A percentile compares a stretch with the other conserved stretches of the same genome.
These are phyloP conservation scores for Hanseniaspora meyeri DNA, from an alignment of 805 yeast species.

Conservation along the genomic window DNA sequence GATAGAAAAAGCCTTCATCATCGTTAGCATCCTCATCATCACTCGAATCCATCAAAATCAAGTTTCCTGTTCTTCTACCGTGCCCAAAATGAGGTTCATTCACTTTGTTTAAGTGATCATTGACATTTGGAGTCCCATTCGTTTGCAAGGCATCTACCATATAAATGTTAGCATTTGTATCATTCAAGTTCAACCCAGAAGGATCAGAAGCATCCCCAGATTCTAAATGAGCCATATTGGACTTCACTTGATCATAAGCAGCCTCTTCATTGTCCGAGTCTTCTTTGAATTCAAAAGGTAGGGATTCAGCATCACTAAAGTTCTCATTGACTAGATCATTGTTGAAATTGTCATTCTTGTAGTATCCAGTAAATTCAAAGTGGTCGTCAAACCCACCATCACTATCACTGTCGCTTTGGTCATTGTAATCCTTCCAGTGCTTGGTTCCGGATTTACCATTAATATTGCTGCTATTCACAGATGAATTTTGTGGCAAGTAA, in stretches of 20 bases:
- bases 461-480: slow-evolving; percentile 6
- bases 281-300: slow-evolving; percentile 26
- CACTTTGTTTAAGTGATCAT: slow-evolving; percentile 1
- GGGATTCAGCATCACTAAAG: slow-evolving; percentile 19
- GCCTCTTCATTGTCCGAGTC: slow-evolving; percentile 18
- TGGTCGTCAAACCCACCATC: background rate
- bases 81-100: background rate
- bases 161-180: background rate
- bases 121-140: background rate
- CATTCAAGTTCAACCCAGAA: background rate
- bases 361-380: background rate
- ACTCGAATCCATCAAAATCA: slow-evolving; percentile 5
- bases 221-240: background rate
- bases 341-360: background rate
- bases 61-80: background rate
- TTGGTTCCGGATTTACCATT: background rate
- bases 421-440: slow-evolving; percentile 5
- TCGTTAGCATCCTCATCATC: slow-evolving; percentile 3
- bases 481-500: slow-evolving; percentile 9
- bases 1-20: background rate
- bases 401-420: slow-evolving; percentile 2
- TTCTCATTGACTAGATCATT: background rate
- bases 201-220: background rate
- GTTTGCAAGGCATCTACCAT: slow-evolving; percentile 12
- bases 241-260: background rate